A percentile compares a stretch with the other conserved stretches of the same genome.
Evolutionary conservation across 176 grass and related monocot species (phyloP).

Genomic region (Aegilops bicornis): DNA sequence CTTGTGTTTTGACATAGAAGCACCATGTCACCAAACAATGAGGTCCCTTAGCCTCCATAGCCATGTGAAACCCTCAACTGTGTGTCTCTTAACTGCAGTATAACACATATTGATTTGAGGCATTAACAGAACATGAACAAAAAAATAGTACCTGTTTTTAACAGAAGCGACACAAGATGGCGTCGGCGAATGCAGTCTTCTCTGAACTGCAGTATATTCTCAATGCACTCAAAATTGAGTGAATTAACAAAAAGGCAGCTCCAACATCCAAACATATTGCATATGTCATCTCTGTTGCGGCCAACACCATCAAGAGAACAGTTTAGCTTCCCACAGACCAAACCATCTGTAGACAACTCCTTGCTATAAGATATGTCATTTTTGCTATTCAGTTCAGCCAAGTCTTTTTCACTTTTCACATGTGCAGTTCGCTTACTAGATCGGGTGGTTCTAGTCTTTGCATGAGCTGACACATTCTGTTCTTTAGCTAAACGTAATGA

Average conservation of each 20-base stretch:
- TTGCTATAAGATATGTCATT: no score
- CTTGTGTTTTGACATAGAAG: not conserved
- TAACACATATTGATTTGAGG: slow-evolving; percentile 14
- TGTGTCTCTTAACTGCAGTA: not conserved
- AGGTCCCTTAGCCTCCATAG: not conserved
- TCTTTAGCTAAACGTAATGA: no score
- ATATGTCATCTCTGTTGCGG: slow-evolving; percentile 25
- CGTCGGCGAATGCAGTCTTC: slow-evolving; percentile 38
- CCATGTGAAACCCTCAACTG: not conserved
- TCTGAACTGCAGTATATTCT: slow-evolving; percentile 56
- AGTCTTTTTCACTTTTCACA: no score
- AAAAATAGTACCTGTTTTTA: slow-evolving; percentile 71
- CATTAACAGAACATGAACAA: slow-evolving; percentile 16
- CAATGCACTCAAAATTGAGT: slow-evolving; percentile 46
- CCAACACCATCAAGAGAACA: slow-evolving; percentile 5
- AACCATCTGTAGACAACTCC: no score
- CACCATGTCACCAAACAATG: not conserved
- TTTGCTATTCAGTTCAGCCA: no score
- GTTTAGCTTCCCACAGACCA: not conserved
- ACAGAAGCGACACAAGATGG: slow-evolving; percentile 50
- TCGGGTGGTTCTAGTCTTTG: no score
- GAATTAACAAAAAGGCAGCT: slow-evolving; percentile 51
- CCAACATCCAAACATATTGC: slow-evolving; percentile 63
- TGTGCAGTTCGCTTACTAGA: no score
- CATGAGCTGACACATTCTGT: no score